Percentiles rank a stretch among this genome's conserved stretches.
These are phyloP conservation scores for Dictyostelium discoideum DNA, from an alignment of 78 protist genomes.

Conservation along the genomic window dicty_2.7 NC_007090.3:4303501-4304000, in stretches of 20 bases:
- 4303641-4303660: slow-evolving; percentile 23
- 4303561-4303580: slow-evolving; percentile 81
- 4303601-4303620: slow-evolving; percentile 18
- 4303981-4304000: too few species aligned
- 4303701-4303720: neutral
- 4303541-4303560: slow-evolving; percentile 41
- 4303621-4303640: slow-evolving; percentile 66
- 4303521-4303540: slow-evolving; percentile 33
- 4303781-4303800: slow-evolving; percentile 44
- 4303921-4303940: too few species aligned
- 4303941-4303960: too few species aligned
- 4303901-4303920: slow-evolving; percentile 54
- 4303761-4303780: slow-evolving; percentile 22
- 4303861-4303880: slow-evolving; percentile 72
- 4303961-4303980: too few species aligned
- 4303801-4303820: slow-evolving; percentile 35
- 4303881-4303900: slow-evolving; percentile 57
- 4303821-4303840: slow-evolving; percentile 47
- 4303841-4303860: slow-evolving; percentile 66
- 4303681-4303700: slow-evolving; percentile 52
- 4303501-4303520: slow-evolving; percentile 5
- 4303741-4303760: slow-evolving; percentile 51
- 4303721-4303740: slow-evolving; percentile 6
- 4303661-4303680: slow-evolving; percentile 46
- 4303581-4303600: slow-evolving; percentile 72